Base-by-base conservation (phyloP, 352 stramenopile species). In the Phytophthora ohioensis region DNA sequence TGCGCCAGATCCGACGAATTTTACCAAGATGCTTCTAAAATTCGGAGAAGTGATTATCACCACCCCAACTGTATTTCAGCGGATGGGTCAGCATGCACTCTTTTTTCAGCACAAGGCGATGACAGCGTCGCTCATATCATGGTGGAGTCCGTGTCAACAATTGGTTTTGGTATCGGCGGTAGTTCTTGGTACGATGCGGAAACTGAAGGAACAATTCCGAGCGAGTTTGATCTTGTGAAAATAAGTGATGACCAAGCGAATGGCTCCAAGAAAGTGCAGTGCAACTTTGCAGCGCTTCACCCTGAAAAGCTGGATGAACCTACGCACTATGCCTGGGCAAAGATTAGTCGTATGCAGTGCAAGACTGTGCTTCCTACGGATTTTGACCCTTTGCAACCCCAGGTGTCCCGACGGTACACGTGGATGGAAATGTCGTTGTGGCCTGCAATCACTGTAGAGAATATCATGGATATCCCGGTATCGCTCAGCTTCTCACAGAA, bases 161-260 rank as follows among this genome's bases (percentile, higher is more conserved):
- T 80, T 42, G 46, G 70, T 17, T 58, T 88, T 30, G 74, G 73
- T 38, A 34, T 66, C 15, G 34, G 80, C 15, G 65, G 45, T 36
- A 61, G 38, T 32, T 57, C 63, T n/a, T 90, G 79, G 81, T 81
- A 69, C 38, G 59, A 64, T 21, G 31, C 72, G 3, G 39, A 68
- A 13, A 46, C 52, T 34, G 17, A 80, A 34, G 56, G 27, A 31
- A 74, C 53, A 30, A 43, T 90, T 4, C 74, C 80, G 42, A 56
- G 39, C 11, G 81, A 87, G 34, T 89, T 91, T 57, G 78, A 87
- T 48, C 67, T 87, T 48, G 84, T 89, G 11, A 87, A 72, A 54
- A 47, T 62, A 10, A 57, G 57, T 30, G 77, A 78, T 8, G 61
- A 67, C 11, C 39, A 79, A 53, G 39, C 35, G 10, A 36, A 74